Conservation (phyloP, 441 rosid species). For the Theobroma grandiflorum region DNA sequence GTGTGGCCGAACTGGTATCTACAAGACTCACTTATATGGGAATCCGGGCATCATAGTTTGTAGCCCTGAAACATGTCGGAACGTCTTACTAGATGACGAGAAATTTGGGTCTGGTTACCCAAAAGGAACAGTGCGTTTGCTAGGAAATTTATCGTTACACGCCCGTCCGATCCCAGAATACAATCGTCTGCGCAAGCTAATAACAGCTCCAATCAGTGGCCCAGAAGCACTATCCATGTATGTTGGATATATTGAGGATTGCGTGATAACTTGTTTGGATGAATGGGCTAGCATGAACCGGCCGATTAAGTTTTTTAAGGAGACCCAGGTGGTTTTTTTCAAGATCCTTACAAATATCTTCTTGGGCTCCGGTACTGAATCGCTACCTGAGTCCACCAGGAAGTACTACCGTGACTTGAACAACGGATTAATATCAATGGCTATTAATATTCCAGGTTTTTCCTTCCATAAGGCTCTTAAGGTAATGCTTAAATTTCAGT, state of each 20-base stretch:
- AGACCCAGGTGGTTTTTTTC: slow-evolving; percentile 24
- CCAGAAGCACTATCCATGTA: background rate
- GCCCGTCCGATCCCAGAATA: background rate
- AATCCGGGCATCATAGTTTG: slow-evolving; percentile 39
- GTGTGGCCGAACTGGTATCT: slow-evolving; percentile 36
- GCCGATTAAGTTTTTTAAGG: background rate
- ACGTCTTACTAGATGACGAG: background rate
- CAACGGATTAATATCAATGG: background rate
- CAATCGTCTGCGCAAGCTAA: background rate
- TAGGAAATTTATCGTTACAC: background rate
- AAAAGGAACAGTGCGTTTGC: background rate
- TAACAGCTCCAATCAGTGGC: background rate
- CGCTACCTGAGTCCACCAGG: background rate
- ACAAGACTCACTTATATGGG: slow-evolving; percentile 40
- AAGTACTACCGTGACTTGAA: background rate
- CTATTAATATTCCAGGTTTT: background rate
- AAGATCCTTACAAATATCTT: background rate
- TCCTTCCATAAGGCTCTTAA: background rate
- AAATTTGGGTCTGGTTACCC: background rate
- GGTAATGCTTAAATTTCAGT: background rate
- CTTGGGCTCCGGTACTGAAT: background rate
- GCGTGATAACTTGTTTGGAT: slow-evolving; percentile 30
- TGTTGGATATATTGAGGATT: background rate
- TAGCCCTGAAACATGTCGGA: background rate
- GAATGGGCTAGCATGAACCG: slow-evolving; percentile 5